A percentile compares a stretch with the other conserved stretches of the same genome.
phyloP scores from a whole-genome alignment of 148 eudicot species.

The Fagopyrum tataricum region DNA sequence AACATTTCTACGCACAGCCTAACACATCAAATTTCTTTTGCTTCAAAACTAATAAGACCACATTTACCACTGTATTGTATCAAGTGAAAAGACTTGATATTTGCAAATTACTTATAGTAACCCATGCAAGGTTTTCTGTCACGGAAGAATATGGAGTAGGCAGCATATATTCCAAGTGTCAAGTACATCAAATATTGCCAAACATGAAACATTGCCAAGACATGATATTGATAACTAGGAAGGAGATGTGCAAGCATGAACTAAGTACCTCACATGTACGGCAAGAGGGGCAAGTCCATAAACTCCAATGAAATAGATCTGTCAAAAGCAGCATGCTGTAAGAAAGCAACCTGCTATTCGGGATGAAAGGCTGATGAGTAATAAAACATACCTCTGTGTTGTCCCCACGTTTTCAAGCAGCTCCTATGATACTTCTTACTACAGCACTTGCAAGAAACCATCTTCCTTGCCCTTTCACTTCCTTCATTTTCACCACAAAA shows the following conservation, averaged over 20 bases:
- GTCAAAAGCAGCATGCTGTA: slow-evolving; percentile 18
- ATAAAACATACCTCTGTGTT: slow-evolving; percentile 60
- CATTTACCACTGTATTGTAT: background rate
- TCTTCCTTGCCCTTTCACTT: slow-evolving; percentile 81
- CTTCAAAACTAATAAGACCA: background rate
- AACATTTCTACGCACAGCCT: background rate
- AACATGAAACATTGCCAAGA: background rate
- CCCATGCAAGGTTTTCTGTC: background rate
- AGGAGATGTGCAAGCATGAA: background rate
- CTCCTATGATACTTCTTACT: slow-evolving; percentile 87
- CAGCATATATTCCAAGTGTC: background rate
- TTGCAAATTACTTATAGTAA: background rate
- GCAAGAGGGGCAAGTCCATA: slow-evolving; percentile 95
- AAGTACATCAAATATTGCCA: background rate
- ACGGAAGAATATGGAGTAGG: background rate
- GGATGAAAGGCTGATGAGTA: background rate
- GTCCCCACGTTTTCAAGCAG: slow-evolving; percentile 87
- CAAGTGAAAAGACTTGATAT: background rate
- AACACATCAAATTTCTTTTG: background rate
- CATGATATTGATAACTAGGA: background rate
- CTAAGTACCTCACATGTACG: slow-evolving; percentile 72
- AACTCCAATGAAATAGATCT: slow-evolving; percentile 99
- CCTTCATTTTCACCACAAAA: slow-evolving; percentile 83
- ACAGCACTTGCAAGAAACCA: slow-evolving; percentile 81
- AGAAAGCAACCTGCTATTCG: background rate